phyloP scores from a whole-genome alignment of 2,329 filamentous ascomycete species.

The Hypoxylon sp. region DNA sequence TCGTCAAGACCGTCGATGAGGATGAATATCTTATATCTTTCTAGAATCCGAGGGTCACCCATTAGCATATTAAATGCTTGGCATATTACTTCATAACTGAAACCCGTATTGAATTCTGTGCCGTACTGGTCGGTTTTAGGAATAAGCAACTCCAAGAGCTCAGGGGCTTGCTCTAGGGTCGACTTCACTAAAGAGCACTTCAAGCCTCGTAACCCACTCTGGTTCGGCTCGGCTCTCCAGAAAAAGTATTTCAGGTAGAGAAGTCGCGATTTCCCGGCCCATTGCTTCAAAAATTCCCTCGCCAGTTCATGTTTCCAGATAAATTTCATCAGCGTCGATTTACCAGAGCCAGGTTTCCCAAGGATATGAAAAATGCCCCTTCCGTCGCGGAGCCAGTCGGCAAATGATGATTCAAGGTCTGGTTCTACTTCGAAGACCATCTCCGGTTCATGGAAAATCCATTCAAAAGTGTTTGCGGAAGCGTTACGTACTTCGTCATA shows the following conservation, averaged over 20 bases:
- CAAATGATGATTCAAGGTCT: conserved; percentile 10
- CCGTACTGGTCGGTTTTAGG: not conserved
- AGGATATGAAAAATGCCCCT: conserved; percentile 28
- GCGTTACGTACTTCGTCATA: conserved; percentile 9
- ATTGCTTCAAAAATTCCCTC: conserved; percentile 7
- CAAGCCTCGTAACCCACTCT: conserved; percentile 20
- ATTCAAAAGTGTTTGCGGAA: conserved; percentile 16
- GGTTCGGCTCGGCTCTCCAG: conserved; percentile 15
- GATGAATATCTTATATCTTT: conserved; percentile 15
- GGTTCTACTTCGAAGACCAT: conserved; percentile 15
- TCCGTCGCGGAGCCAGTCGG: conserved; percentile 25
- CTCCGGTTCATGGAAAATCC: conserved; percentile 21
- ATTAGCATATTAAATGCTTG: conserved; percentile 11
- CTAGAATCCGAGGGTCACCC: not conserved
- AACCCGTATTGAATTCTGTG: not conserved
- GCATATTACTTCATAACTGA: conserved; percentile 4
- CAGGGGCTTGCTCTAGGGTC: conserved; percentile 24
- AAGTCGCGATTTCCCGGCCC: conserved; percentile 19
- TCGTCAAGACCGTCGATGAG: conserved; percentile 38
- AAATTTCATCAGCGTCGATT: conserved; percentile 29
- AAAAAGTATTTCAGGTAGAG: conserved; percentile 30
- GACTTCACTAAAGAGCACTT: conserved; percentile 9
- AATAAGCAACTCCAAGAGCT: conserved; percentile 5
- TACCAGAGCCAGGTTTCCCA: conserved; percentile 25
- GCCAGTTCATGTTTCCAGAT: conserved; percentile 17